phyloP scores from a whole-genome alignment of 2,329 filamentous ascomycete genomes.

The Exophiala sp. region DNA sequence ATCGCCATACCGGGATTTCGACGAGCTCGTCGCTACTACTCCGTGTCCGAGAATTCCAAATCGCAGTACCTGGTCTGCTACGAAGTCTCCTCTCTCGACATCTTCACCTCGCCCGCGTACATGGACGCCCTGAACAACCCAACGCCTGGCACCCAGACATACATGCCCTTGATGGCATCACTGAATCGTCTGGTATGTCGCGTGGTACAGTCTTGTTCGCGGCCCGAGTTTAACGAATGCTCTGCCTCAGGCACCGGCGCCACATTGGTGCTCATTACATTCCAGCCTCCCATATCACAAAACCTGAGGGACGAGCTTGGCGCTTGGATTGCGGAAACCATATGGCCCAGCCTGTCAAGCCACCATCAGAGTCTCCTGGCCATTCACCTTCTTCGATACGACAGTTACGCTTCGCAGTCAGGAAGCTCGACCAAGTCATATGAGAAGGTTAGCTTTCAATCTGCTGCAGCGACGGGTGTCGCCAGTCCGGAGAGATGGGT shows the following conservation, averaged over 20 bases:
- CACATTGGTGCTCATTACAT: constrained; percentile 2
- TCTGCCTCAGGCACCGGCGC: not conserved
- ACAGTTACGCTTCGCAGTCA: constrained; percentile 5
- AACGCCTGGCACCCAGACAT: constrained; percentile 5
- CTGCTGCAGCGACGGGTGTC: not conserved
- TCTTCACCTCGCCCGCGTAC: constrained; percentile 10
- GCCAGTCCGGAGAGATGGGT: constrained; percentile 11
- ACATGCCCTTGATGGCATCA: constrained; percentile 11
- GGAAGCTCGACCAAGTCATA: constrained; percentile 14
- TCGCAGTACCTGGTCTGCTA: constrained; percentile 13
- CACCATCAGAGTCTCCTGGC: constrained; percentile 3
- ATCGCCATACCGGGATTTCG: constrained; percentile 11
- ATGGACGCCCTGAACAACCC: constrained; percentile 10
- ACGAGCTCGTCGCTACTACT: constrained; percentile 10
- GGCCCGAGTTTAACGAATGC: constrained; percentile 6
- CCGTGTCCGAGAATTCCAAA: constrained; percentile 1
- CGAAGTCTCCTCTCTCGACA: constrained; percentile 11
- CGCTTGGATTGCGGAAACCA: constrained; percentile 2
- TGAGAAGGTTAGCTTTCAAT: constrained; percentile 9
- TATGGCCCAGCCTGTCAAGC: constrained; percentile 2
- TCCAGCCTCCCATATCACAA: constrained; percentile 1
- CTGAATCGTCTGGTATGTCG: constrained; percentile 11
- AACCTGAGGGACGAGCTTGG: constrained; percentile 3
- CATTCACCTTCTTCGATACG: constrained; percentile 5
- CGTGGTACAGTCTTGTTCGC: constrained; percentile 4